Evolutionary conservation across 306 rosid species (phyloP).

Genomic region (Spatholobus suberectus): DNA sequence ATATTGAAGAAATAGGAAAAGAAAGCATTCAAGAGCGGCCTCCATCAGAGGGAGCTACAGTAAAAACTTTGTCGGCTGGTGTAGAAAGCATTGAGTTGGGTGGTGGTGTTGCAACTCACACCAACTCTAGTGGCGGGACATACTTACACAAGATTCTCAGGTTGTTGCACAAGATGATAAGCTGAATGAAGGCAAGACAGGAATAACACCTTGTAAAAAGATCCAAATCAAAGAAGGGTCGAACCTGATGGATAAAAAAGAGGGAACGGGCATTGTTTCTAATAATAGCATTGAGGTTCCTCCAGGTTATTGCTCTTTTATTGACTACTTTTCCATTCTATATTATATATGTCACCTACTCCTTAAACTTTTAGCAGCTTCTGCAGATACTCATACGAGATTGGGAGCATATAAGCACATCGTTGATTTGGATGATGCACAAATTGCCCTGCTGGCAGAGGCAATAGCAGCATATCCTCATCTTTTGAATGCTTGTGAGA

Average conservation of each 20-base stretch:
- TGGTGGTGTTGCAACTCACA: neutral
- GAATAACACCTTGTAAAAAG: no score
- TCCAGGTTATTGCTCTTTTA: neutral
- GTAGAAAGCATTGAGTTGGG: neutral
- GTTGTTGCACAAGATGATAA: neutral
- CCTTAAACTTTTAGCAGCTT: neutral
- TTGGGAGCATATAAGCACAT: slow-evolving; percentile 9
- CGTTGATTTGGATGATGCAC: slow-evolving; percentile 30
- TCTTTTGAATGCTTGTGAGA: neutral
- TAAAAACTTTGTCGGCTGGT: neutral
- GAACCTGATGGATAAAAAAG: neutral
- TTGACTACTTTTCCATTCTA: neutral
- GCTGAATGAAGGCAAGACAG: neutral
- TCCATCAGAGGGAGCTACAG: neutral
- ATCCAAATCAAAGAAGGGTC: neutral
- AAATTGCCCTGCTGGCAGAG: slow-evolving; percentile 7
- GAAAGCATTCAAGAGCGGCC: neutral
- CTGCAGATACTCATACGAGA: neutral
- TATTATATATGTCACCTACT: neutral
- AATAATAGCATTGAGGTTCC: neutral
- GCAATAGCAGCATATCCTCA: slow-evolving; percentile 28
- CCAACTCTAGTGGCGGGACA: neutral
- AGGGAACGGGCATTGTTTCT: neutral
- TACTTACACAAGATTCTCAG: neutral
- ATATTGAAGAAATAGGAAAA: neutral